Evolutionary conservation across 2,329 filamentous ascomycete genomes (phyloP).

Genomic region (Aspergillus sp.): DNA sequence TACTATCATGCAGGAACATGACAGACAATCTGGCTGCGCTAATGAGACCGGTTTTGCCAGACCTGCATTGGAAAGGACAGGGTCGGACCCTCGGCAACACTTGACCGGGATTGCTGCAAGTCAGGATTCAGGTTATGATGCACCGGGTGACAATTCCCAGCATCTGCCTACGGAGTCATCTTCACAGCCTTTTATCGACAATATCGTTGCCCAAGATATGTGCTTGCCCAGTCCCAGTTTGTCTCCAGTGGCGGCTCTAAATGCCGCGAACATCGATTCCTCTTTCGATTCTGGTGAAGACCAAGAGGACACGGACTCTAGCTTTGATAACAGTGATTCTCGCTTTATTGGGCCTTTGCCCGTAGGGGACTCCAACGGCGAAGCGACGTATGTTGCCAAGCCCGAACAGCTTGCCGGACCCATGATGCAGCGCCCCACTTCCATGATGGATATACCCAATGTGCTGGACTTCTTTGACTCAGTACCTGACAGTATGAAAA

Average conservation of each 20-base stretch:
- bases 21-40: constrained; percentile 19
- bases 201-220: constrained; percentile 76
- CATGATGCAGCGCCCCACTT: constrained; percentile 35
- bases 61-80: constrained; percentile 7
- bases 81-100: constrained; percentile 3
- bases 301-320: constrained; percentile 47
- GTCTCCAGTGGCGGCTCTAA: constrained; percentile 84
- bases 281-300: constrained; percentile 46
- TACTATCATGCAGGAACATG: constrained; percentile 19
- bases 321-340: constrained; percentile 41
- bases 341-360: constrained; percentile 25
- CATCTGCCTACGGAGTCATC: constrained; percentile 22
- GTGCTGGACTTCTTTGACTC: constrained; percentile 90
- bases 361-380: constrained; percentile 19
- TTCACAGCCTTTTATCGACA: constrained; percentile 59
- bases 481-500: constrained; percentile 88
- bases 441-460: constrained; percentile 74
- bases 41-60: constrained; percentile 14
- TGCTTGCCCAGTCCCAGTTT: constrained; percentile 93
- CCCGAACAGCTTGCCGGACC: constrained; percentile 15
- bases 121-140: constrained; percentile 28
- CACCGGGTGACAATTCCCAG: constrained; percentile 25
- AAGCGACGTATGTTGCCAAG: constrained; percentile 13
- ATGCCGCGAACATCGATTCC: constrained; percentile 48
- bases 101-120: constrained; percentile 18